Conservation (phyloP, 441 rosid genomes). For the Croton setiger region DNA sequence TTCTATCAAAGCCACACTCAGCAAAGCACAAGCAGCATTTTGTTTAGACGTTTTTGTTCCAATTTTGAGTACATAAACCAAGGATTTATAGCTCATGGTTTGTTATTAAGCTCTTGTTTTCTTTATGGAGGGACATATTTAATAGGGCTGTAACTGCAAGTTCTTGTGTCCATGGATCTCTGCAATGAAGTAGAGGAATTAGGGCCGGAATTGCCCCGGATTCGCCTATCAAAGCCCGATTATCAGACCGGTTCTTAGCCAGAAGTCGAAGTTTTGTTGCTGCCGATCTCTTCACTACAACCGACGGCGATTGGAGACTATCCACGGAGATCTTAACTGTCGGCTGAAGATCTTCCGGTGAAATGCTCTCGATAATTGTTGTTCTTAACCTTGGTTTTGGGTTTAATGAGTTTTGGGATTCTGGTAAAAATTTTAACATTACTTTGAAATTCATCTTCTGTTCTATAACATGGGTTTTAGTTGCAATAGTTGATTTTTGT, state of each 20-base stretch:
- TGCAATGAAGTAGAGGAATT: conserved; percentile 68
- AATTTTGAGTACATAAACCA: conserved; percentile 78
- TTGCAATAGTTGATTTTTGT: conserved; percentile 29
- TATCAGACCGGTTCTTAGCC: conserved; percentile 83
- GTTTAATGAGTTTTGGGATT: conserved; percentile 28
- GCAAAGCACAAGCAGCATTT: conserved; percentile 83
- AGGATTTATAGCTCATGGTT: conserved; percentile 64
- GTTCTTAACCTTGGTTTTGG: conserved; percentile 35
- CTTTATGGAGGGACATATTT: conserved; percentile 76
- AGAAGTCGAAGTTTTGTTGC: conserved; percentile 79
- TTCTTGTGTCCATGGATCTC: conserved; percentile 91
- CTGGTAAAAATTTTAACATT: conserved; percentile 6
- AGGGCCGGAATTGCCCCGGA: conserved; percentile 85
- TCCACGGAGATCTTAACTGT: conserved; percentile 85
- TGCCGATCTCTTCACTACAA: conserved; percentile 79
- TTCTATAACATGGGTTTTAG: conserved; percentile 42
- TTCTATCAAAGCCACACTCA: conserved; percentile 70
- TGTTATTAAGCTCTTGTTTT: conserved; percentile 54
- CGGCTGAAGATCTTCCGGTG: conserved; percentile 93
- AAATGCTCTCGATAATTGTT: conserved; percentile 78
- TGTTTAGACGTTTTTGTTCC: conserved; percentile 91
- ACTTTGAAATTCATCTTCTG: conserved; percentile 18
- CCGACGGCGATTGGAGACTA: conserved; percentile 60
- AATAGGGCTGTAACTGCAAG: conserved; percentile 84
- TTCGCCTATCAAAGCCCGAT: conserved; percentile 76